Base-by-base conservation (phyloP, 306 rosid genomes). In the Castanea mollissima region DNA sequence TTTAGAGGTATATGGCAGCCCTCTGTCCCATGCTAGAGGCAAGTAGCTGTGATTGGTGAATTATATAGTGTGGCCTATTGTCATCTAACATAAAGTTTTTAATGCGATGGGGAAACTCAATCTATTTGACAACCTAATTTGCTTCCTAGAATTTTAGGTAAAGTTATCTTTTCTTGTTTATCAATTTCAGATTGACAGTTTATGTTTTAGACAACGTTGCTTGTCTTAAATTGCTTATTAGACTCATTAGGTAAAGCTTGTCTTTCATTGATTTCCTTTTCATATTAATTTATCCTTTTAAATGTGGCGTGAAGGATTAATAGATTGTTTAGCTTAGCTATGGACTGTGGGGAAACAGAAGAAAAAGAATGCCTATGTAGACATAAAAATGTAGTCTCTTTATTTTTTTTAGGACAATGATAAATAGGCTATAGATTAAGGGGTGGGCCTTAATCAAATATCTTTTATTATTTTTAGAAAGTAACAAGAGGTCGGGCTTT, bases 331-430 rank as follows among this genome's bases (percentile, higher is more conserved):
- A 3, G 52, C n/a, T n/a, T 35, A 2, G 69, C 3, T 21, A 62
- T 31, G 65, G 52, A 58, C 59, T 51, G 12, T 52, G 54, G 25
- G 41, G 56, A 73, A 73, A 79, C 54, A 23, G 34, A 80, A 41
- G 41, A 59, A 55, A 78, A 69, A 25, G 71, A 67, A 60, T 11
- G 73, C 72, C 41, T 15, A 71, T 80, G 34, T 46, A 15, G 58
- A 25, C 41, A 3, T 31, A 49, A 49, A 49, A 49, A 49, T 49
- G 1, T 49, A 3, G 6, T 69, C 18, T 12, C 23, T 21, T 11
- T 65, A n/a, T 44, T 3, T 15, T 41, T 21, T 52, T 72, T 29
- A 68, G 63, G 70, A 54, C 71, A 25, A 67, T 29, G 57, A 52
- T 75, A 49, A 74, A 52, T 75, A 49, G 77, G 35, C 19, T 16